phyloP scores from a whole-genome alignment of 2,329 filamentous ascomycete species.

The Cercospora canescens region DNA sequence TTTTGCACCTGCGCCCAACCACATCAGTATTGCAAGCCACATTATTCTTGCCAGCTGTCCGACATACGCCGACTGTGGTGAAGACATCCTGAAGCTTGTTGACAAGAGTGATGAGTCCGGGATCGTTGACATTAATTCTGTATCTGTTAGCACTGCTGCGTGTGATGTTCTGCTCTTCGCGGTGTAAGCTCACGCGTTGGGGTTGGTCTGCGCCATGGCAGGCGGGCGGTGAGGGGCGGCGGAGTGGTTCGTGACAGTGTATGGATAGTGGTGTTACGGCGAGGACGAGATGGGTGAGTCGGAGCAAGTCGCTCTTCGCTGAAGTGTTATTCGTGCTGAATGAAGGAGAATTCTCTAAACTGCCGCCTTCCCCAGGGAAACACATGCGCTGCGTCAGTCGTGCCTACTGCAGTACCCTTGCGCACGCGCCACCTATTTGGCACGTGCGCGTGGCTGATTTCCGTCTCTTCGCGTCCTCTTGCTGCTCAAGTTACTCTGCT shows the following conservation, averaged over 20 bases:
- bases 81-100: conserved; percentile 99
- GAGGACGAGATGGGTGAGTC: not conserved
- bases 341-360: not conserved
- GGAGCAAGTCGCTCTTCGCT: not conserved
- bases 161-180: not conserved
- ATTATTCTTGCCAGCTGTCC: conserved; percentile 13
- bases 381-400: conserved; percentile 7
- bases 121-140: conserved; percentile 73
- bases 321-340: not conserved
- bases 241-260: not conserved
- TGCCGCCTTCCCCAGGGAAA: not conserved
- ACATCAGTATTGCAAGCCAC: conserved; percentile 20
- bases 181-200: conserved; percentile 30
- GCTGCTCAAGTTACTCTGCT: not conserved
- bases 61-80: conserved; percentile 81
- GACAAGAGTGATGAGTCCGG: conserved; percentile 75
- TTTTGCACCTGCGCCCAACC: conserved; percentile 77
- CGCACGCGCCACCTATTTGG: conserved; percentile 1
- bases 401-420: conserved; percentile 2
- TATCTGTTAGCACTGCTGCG: conserved; percentile 8
- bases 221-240: conserved; percentile 19
- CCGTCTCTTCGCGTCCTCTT: not conserved
- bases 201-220: conserved; percentile 35
- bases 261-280: not conserved
- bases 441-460: conserved; percentile 5